Percentiles rank a stretch among this genome's conserved stretches.
These are phyloP conservation scores for Ophiosphaerella herpotricha DNA, from an alignment of 2,329 filamentous ascomycete species.

Conservation along the genomic window DNA sequence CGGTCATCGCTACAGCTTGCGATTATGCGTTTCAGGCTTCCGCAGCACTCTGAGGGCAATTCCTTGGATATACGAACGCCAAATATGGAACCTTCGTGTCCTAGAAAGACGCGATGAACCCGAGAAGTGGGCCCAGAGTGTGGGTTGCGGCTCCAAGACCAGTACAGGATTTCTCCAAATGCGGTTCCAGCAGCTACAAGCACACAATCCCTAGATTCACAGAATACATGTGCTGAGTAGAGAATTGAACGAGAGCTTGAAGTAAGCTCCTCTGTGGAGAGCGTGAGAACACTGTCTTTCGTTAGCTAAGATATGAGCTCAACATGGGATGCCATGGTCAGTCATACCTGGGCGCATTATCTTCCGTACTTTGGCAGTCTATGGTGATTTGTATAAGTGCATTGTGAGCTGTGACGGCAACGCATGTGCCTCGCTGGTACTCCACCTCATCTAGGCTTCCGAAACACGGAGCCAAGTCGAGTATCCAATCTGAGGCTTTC, in stretches of 20 bases:
- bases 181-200: slow-evolving; percentile 88
- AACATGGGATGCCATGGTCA: slow-evolving; percentile 8
- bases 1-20: slow-evolving; percentile 95
- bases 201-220: slow-evolving; percentile 62
- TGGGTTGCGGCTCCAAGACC: slow-evolving; percentile 66
- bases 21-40: slow-evolving; percentile 65
- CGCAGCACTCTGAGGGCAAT: slow-evolving; percentile 16
- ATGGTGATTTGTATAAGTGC: slow-evolving; percentile 64
- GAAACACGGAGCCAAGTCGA: slow-evolving; percentile 33
- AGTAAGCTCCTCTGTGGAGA: slow-evolving; percentile 55
- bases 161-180: slow-evolving; percentile 91
- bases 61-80: slow-evolving; percentile 75
- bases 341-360: slow-evolving; percentile 10
- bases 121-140: slow-evolving; percentile 29
- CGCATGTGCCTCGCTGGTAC: slow-evolving; percentile 16
- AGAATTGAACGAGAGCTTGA: slow-evolving; percentile 80
- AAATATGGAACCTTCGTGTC: slow-evolving; percentile 92
- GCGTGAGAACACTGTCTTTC: slow-evolving; percentile 7
- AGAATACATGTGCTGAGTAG: slow-evolving; percentile 78
- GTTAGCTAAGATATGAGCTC: not conserved
- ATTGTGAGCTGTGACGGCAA: slow-evolving; percentile 81
- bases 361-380: slow-evolving; percentile 9
- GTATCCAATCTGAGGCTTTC: slow-evolving; percentile 45
- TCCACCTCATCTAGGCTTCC: slow-evolving; percentile 8
- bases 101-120: slow-evolving; percentile 62